Conservation (phyloP, 2,329 filamentous ascomycete species). For the Rutstroemia sp. region DNA sequence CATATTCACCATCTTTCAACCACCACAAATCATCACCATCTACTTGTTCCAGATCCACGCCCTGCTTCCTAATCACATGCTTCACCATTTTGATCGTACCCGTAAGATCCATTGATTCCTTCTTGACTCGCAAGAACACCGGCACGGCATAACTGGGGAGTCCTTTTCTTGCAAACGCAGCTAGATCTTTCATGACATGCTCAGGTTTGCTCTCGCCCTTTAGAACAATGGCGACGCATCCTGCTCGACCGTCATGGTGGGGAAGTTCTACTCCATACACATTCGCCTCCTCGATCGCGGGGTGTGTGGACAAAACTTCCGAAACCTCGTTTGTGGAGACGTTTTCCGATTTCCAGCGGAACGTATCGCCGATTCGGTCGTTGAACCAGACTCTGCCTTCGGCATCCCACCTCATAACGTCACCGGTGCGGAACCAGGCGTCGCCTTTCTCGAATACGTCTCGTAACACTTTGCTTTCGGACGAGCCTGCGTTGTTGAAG, state of each 20-base stretch:
- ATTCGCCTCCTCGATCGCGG: conserved; percentile 67
- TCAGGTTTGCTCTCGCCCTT: conserved; percentile 34
- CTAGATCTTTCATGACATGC: conserved; percentile 50
- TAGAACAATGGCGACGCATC: conserved; percentile 66
- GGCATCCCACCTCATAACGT: conserved; percentile 62
- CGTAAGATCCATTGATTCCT: conserved; percentile 52
- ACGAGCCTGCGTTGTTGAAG: conserved; percentile 65
- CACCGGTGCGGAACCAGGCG: conserved; percentile 78
- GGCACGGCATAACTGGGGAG: conserved; percentile 72
- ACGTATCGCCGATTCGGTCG: conserved; percentile 73
- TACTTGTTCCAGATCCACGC: conserved; percentile 58
- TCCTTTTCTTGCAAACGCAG: conserved; percentile 45
- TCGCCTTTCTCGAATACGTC: conserved; percentile 70
- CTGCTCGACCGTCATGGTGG: conserved; percentile 75
- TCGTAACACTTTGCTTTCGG: conserved; percentile 64
- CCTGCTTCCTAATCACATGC: conserved; percentile 60
- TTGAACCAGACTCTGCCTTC: conserved; percentile 73
- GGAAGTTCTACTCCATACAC: conserved; percentile 79
- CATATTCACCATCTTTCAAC: conserved; percentile 58
- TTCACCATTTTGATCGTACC: conserved; percentile 91
- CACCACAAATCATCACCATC: conserved; percentile 43
- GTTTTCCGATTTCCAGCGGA: conserved; percentile 78
- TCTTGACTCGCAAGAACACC: conserved; percentile 65
- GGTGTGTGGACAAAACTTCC: conserved; percentile 62
- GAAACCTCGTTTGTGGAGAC: conserved; percentile 77